Base-by-base conservation (phyloP, 1,284 basidiomycete genomes). In the Lignosus rhinocerotis region DNA sequence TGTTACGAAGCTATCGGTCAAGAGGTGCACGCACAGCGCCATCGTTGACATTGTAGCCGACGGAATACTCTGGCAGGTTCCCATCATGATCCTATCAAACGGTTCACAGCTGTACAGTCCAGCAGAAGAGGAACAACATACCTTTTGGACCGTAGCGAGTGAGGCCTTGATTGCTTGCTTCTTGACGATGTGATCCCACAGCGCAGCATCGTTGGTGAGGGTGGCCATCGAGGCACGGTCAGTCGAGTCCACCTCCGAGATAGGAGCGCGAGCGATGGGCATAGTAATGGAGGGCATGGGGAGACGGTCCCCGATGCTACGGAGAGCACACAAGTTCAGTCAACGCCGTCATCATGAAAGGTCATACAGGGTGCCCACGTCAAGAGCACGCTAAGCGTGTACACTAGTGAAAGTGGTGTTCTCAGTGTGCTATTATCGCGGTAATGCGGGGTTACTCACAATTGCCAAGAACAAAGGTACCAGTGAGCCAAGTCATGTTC, bases 311-410 rank as follows among this genome's bases (percentile, higher is more conserved):
- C 16, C 44, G 6, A 50, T 12, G n/a, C 39, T 48, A 32, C 46
- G 4, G 31, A 17, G 14, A 52, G 50, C 17, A 34, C 17, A 33
- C 34, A 17, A 19, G 31, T 17, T 11, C 3, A 42, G n/a, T 9
- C 5, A 41, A 12, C 21, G 6, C 16, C 6, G 17, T n/a, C 32
- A 14, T 14, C 7, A 34, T 25, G 21, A 14, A 50, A 14, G 9
- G 16, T 11, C 2, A 25, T 21, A 33, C 31, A 14, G 12, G 30
- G 14, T 17, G 25, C 25, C 25, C 25, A 25, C 25, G 25, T 25
- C 25, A 61, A 42, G 32, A 63, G 56, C 48, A 60, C 56, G 32
- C 62, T 63, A 31, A 63, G 33, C 6, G 59, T 63, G 56, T 60
- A 59, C 48, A 63, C 62, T 63, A 34, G 11, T 12, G 3, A n/a